Evolutionary conservation across 1,284 basidiomycete genomes (phyloP).

Genomic region (Pholiota adiposa): DNA sequence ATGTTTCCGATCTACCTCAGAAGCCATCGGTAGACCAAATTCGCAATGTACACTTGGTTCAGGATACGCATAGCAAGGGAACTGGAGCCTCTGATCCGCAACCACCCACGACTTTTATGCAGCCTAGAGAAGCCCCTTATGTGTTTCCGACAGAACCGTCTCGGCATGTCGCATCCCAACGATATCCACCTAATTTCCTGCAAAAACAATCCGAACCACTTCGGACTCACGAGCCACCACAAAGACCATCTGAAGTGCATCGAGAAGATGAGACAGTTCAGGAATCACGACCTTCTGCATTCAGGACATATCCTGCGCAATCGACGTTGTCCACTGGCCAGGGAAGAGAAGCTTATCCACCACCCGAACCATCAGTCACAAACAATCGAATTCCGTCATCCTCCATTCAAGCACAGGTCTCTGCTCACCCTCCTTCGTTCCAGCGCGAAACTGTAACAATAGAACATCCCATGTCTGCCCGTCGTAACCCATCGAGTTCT

Average conservation of each 20-base stretch:
- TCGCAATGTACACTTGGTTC: not conserved
- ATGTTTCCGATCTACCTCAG: not conserved
- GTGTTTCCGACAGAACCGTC: not conserved
- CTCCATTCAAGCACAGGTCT: not conserved
- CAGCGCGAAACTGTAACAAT: not conserved
- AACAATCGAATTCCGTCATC: constrained; percentile 5
- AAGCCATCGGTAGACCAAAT: not conserved
- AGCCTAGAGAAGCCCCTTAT: not conserved
- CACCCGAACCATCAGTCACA: not conserved
- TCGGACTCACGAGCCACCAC: not conserved
- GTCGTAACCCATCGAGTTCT: not conserved
- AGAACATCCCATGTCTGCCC: not conserved
- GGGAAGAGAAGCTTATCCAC: not conserved
- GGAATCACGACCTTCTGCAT: not conserved
- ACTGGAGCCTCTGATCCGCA: not conserved
- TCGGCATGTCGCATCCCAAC: not conserved
- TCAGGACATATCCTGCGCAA: constrained; percentile 4
- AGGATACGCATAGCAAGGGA: not conserved
- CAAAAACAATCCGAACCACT: not conserved
- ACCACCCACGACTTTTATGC: not conserved
- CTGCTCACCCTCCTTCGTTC: not conserved
- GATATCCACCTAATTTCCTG: not conserved
- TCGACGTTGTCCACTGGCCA: not conserved
- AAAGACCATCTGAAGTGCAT: not conserved
- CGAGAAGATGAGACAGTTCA: not conserved